Base-by-base conservation (phyloP, 2,329 filamentous ascomycete genomes). In the Diaporthe sp. region DNA sequence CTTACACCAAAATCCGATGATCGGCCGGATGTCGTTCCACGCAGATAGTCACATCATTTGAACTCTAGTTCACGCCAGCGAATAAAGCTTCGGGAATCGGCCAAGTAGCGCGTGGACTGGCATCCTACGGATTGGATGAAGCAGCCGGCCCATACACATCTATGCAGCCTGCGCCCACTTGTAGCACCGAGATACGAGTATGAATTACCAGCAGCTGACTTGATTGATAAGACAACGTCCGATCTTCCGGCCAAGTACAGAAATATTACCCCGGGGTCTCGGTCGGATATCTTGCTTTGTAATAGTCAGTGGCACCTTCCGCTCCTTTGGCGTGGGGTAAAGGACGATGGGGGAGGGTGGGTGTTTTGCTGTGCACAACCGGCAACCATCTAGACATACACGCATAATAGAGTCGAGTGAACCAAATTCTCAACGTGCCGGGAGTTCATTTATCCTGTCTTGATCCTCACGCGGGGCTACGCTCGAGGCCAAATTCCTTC, bases 1-100 rank as follows among this genome's bases (percentile, higher is more conserved):
- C 77, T 79, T 79, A 75, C 77, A 71, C 68, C 61, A 74, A 73
- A 74, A 76, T 76, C 74, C 74, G 74, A 74, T 60, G 28, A 74
- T 74, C 74, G 74, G 74, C 67, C 61, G 67, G 66, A 74, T 35
- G 52, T 69, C 74, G 70, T 71, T 35, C 74, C 74, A 74, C 60
- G 61, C 72, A 69, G 54, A 45, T 13, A 57, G 67, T 76, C 69
- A 67, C 74, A 74, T 57, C 74, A 76, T 76, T 72, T 54, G 35
- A 55, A 61, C n/a, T 42, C 58, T 25, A n/a, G 28, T 42, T 76
- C 61, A n/a, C 72, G 74, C 57, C 45, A 76, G 72, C 55, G 57
- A 47, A 67, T 72, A 61, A 69, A 47, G 17, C 7, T 5, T 60
- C 72, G 54, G 30, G 9, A 47, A 22, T 45, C 30, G 40, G 42